phyloP scores from a whole-genome alignment of 345 rosid species.

The Camelina sativa region DNA sequence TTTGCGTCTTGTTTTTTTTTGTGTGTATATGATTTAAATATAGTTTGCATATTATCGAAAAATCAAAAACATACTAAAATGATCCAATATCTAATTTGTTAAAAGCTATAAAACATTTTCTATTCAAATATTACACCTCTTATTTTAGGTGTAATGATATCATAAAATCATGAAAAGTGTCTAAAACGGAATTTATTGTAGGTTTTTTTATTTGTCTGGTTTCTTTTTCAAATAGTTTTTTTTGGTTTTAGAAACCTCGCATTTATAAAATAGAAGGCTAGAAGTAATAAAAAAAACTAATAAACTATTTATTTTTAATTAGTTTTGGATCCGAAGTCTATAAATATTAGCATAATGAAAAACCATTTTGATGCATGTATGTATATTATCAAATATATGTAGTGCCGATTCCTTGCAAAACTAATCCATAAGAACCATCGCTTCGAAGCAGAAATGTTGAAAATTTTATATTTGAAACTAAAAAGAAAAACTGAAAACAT shows the following conservation, averaged over 20 bases:
- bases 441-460: no score
- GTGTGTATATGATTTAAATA: constrained; percentile 2
- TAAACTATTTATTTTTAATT: no score
- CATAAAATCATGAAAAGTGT: neutral
- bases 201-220: no score
- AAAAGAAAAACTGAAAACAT: neutral
- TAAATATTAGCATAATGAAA: no score
- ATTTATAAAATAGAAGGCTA: no score
- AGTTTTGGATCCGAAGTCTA: no score
- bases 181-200: constrained; percentile 4
- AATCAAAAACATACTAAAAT: neutral
- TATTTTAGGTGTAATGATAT: neutral
- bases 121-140: neutral
- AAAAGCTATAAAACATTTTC: neutral
- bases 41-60: constrained; percentile 15
- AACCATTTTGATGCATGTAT: neutral
- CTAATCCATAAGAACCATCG: neutral
- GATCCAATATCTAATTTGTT: neutral
- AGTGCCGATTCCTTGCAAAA: neutral
- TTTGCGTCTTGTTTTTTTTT: constrained; percentile 2
- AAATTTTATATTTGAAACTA: no score
- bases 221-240: no score
- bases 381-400: no score
- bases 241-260: no score
- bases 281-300: no score